Base-by-base conservation (phyloP, 176 grass and related monocot species). In the Avena atlantica region DNA sequence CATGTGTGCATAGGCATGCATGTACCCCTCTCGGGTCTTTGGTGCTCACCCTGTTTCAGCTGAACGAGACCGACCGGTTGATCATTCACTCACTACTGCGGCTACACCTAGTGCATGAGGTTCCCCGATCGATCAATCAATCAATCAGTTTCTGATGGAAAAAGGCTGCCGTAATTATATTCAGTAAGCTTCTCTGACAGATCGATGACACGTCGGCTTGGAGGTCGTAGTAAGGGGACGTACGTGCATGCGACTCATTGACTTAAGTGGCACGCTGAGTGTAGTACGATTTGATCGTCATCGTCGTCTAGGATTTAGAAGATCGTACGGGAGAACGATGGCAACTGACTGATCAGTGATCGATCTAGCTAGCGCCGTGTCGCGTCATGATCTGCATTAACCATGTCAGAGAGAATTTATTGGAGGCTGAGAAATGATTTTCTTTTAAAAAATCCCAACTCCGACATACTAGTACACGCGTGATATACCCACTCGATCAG, bases 191-290 rank as follows among this genome's bases (percentile, higher is more conserved):
- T 9, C 48, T 9, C 52, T n/a, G 4, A 80, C 19, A 6, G 13
- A 45, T 80, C 34, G 4, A 3, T 80, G 45, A 31, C 10, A 31
- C 62, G 60, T 81, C 9, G 69, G 83, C 34, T 62, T 81, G 88
- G 83, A 76, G 1, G 76, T 85, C 83, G 49, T 25, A 77, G 77
- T 81, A 58, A 68, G 25, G 19, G 45, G 5, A 21, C 29, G 68
- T 24, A 21, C 29, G 76, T 2, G 27, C 27, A 29, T 37, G 36
- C 83, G 36, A 36, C 76, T 37, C 72, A 24, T 19, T 81, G 77
- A 16, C 68, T 85, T 89, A 49, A 81, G 59, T 21, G 68, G 12
- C 77, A 58, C 47, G 48, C 51, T 81, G 66, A 67, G 69, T 56
- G 14, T 52, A 37, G 36, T 37, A 37, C 36, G 60, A 81, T 81